Evolutionary conservation across 768 basidiomycete species (phyloP), one percentile per base, ranked within the genome.

Genomic region (Trametes gibbosa): DNA sequence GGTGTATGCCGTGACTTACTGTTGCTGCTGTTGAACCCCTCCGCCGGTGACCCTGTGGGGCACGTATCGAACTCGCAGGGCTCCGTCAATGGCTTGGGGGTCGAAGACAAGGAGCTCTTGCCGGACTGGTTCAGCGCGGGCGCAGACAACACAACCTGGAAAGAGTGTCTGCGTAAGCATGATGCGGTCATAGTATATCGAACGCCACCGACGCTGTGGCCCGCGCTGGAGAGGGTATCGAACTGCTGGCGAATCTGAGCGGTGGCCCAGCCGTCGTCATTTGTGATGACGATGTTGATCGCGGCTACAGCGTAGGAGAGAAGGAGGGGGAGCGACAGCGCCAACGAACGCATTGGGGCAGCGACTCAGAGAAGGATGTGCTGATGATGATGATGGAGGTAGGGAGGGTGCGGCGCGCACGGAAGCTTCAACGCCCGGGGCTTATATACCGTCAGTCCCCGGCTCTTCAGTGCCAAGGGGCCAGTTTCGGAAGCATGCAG

Each of bases 81-180:
- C 37, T 67, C 48, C 4, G 63, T 68, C 40, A 74, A 61, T 3
- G 65, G 34, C 2, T 62, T 65, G 5, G 73, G 70, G 3, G 72
- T 64, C 19, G 60, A 63, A 12, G 66, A 63, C 16, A 49, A 46
- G 1, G 73, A 73, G n/a, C 72, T 68, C 13, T 66, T 73, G 5
- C 73, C 74, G 4, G 74, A 75, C 61, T 71, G 56, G 54, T 75
- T 69, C 57, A 70, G 63, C 16, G 74, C 70, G 1, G 74, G 74
- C 0, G 66, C 63, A 12, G 73, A 74, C 10, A 75, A 53, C 6
- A 75, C 51, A 10, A 70, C 70, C 72, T 74, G 24, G 16, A 24
- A 9, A 21, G 3, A 27, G 12, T 12, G 8, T 3, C 29, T n/a
- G 6, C 12, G 37, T 16, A 10, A 17, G 17, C n/a, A 16, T 17